Percentiles rank a stretch among this genome's conserved stretches.
Evolutionary conservation across 1,139 yeast species (phyloP).

Genomic region (Candida smagusa): DNA sequence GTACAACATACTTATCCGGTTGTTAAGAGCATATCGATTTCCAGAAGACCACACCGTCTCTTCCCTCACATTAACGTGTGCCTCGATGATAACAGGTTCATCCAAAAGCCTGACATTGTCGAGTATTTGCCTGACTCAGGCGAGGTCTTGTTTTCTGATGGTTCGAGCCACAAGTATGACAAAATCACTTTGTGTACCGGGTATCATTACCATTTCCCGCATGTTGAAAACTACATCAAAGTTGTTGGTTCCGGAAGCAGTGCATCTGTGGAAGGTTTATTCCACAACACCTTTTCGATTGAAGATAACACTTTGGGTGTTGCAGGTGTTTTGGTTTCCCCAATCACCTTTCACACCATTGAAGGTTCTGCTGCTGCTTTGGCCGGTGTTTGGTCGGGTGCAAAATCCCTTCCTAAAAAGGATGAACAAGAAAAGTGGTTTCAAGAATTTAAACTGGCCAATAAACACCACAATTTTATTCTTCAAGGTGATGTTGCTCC

Average conservation of each 20-base stretch:
- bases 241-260: slow-evolving; percentile 23
- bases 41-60: slow-evolving; percentile 31
- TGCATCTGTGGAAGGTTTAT: slow-evolving; percentile 37
- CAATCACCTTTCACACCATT: slow-evolving; percentile 39
- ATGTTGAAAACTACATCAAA: slow-evolving; percentile 20
- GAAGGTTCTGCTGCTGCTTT: slow-evolving; percentile 44
- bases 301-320: slow-evolving; percentile 42
- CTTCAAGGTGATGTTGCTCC: slow-evolving; percentile 18
- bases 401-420: slow-evolving; percentile 22
- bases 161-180: slow-evolving; percentile 27
- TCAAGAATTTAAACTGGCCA: slow-evolving; percentile 1
- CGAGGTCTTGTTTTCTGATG: slow-evolving; percentile 33
- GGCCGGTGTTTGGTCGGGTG: slow-evolving; percentile 46
- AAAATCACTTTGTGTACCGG: slow-evolving; percentile 35
- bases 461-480: slow-evolving; percentile 19
- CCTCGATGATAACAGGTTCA: slow-evolving; percentile 33
- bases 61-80: slow-evolving; percentile 30
- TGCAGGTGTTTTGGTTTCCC: slow-evolving; percentile 38
- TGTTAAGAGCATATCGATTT: slow-evolving; percentile 34
- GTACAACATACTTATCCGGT: slow-evolving; percentile 47
- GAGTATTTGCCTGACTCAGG: slow-evolving; percentile 24
- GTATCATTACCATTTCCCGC: slow-evolving; percentile 37
- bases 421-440: slow-evolving; percentile 31
- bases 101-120: slow-evolving; percentile 27
- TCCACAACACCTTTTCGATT: slow-evolving; percentile 35